phyloP scores from a whole-genome alignment of 2,329 filamentous ascomycete species.

The Neodidymelliopsis sp. region DNA sequence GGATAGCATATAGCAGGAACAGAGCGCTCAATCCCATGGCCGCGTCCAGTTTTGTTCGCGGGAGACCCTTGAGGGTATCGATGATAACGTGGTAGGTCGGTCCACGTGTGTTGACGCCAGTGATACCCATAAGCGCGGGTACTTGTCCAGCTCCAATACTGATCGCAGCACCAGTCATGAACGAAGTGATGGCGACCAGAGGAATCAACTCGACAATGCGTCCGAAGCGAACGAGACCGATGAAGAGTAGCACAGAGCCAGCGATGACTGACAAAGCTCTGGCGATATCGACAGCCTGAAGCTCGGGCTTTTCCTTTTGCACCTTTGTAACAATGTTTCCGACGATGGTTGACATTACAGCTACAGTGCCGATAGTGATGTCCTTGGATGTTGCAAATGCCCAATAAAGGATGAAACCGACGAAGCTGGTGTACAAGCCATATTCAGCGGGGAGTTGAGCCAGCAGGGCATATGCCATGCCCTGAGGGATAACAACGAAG shows the following conservation, averaged over 20 bases:
- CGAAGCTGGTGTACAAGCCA: slow-evolving; percentile 93
- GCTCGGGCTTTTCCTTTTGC: slow-evolving; percentile 57
- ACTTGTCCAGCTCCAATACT: slow-evolving; percentile 88
- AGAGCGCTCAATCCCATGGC: slow-evolving; percentile 86
- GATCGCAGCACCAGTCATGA: slow-evolving; percentile 97
- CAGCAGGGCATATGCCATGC: slow-evolving; percentile 92
- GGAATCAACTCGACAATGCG: slow-evolving; percentile 96
- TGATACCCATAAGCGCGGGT: slow-evolving; percentile 80
- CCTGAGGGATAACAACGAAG: slow-evolving; percentile 86
- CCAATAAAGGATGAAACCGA: slow-evolving; percentile 95
- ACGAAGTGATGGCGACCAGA: slow-evolving; percentile 87
- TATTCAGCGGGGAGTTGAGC: slow-evolving; percentile 82
- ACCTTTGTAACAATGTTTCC: slow-evolving; percentile 78
- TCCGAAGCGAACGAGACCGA: slow-evolving; percentile 81
- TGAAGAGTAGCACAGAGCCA: slow-evolving; percentile 78
- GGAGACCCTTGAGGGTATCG: slow-evolving; percentile 79
- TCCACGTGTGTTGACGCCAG: slow-evolving; percentile 75
- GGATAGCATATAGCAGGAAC: slow-evolving; percentile 73
- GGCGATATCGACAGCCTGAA: slow-evolving; percentile 66
- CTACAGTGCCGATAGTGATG: slow-evolving; percentile 97
- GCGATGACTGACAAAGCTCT: slow-evolving; percentile 80
- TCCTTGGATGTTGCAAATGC: slow-evolving; percentile 98
- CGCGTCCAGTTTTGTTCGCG: slow-evolving; percentile 74
- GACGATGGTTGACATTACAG: slow-evolving; percentile 90
- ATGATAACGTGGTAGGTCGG: slow-evolving; percentile 86